These are phyloP conservation scores for Pharnaceum exiguum DNA, from an alignment of 148 eudicot species.

Conservation along the genomic window DNA sequence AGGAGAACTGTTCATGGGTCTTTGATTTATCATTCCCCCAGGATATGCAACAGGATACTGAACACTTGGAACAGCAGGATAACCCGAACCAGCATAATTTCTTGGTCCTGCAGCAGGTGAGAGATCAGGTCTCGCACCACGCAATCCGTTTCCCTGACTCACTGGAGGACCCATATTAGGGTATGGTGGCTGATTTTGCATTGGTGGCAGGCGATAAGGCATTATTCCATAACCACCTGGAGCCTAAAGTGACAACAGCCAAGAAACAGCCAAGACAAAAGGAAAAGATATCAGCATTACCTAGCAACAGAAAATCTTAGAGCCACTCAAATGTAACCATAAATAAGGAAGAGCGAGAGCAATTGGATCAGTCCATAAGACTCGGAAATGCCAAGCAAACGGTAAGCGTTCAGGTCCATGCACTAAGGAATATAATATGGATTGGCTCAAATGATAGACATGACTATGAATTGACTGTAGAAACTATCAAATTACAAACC, in stretches of 20 bases:
- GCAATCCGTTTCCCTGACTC: slow-evolving; percentile 64
- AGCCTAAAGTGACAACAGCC: slow-evolving; percentile 44
- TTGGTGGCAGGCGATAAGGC: slow-evolving; percentile 71
- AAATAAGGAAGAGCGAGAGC: background rate
- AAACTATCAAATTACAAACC: slow-evolving; percentile 36
- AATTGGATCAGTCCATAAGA: background rate
- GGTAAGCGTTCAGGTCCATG: too few relatives aligned
- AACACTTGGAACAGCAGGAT: slow-evolving; percentile 50
- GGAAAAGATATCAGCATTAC: background rate
- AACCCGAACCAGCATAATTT: slow-evolving; percentile 64
- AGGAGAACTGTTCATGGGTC: slow-evolving; percentile 55
- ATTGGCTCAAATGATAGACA: background rate
- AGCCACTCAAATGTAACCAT: background rate
- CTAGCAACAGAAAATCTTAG: background rate
- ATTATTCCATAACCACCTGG: slow-evolving; percentile 79
- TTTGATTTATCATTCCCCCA: slow-evolving; percentile 55
- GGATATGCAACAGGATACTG: slow-evolving; percentile 67
- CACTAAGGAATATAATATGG: background rate
- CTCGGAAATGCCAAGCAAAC: background rate
- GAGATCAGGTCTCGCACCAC: slow-evolving; percentile 56
- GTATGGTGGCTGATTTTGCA: slow-evolving; percentile 70
- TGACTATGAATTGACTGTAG: background rate
- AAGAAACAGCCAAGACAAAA: background rate
- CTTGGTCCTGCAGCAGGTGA: slow-evolving; percentile 59
- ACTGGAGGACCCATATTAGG: slow-evolving; percentile 41